Evolutionary conservation across 495 filamentous ascomycete species (phyloP).

Genomic region (Astrothelium macrocarpum): DNA sequence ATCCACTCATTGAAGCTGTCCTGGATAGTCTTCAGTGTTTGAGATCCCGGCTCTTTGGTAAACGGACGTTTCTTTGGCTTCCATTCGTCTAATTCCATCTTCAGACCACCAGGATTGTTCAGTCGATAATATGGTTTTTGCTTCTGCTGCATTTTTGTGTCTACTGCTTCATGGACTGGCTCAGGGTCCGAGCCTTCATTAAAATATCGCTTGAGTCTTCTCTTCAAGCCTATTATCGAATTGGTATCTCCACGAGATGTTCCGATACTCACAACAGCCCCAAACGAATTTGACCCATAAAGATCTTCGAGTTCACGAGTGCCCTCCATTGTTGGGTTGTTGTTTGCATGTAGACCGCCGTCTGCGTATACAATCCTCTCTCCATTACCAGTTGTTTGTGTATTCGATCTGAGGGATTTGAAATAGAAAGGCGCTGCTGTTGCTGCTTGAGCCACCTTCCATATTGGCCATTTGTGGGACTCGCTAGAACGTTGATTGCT

Average conservation of each 20-base stretch:
- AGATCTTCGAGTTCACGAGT: background rate
- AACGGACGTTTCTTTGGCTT: background rate
- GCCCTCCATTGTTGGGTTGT: background rate
- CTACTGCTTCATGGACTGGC: background rate
- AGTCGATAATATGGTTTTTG: background rate
- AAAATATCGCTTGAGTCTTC: background rate
- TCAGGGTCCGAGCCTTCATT: background rate
- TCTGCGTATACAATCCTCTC: background rate
- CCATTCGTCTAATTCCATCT: background rate
- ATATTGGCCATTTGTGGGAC: background rate
- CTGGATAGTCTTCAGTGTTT: background rate
- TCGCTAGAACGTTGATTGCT: background rate
- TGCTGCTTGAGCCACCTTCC: background rate
- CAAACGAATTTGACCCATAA: background rate
- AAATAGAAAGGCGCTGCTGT: no score
- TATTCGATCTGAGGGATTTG: background rate
- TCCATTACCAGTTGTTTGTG: background rate
- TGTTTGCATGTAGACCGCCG: no score
- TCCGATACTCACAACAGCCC: background rate
- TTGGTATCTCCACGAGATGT: background rate
- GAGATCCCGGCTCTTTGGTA: background rate
- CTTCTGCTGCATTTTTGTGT: background rate
- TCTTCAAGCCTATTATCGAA: background rate
- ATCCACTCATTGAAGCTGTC: background rate
- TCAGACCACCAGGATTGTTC: background rate